These are phyloP conservation scores for Recurvomyces mirabilis DNA, from an alignment of 495 filamentous ascomycete genomes.

Conservation along the genomic window DNA sequence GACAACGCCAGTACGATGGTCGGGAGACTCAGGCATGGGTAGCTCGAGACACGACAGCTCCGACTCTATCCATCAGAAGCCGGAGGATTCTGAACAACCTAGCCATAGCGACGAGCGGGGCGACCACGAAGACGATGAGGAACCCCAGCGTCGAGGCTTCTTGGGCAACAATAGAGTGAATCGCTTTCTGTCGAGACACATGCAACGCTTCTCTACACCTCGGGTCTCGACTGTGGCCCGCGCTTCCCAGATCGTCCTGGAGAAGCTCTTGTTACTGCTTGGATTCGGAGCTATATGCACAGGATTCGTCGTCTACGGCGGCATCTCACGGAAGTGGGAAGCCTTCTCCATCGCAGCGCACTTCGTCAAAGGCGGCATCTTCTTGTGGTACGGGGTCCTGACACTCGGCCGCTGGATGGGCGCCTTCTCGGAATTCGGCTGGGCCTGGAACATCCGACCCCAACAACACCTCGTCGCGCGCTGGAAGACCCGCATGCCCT, in stretches of 20 bases:
- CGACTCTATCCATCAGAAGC: slow-evolving; percentile 43
- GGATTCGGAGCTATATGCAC: slow-evolving; percentile 54
- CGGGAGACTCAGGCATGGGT: slow-evolving; percentile 69
- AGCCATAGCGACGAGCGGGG: slow-evolving; percentile 39
- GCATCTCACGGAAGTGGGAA: slow-evolving; percentile 50
- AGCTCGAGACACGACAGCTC: slow-evolving; percentile 39
- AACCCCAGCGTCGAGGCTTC: slow-evolving; percentile 35
- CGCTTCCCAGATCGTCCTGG: slow-evolving; percentile 48
- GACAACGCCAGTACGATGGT: slow-evolving; percentile 52
- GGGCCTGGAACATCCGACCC: slow-evolving; percentile 90
- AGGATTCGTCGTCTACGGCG: slow-evolving; percentile 58
- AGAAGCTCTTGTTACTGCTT: slow-evolving; percentile 51
- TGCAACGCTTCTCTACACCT: slow-evolving; percentile 48
- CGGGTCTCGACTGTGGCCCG: slow-evolving; percentile 47
- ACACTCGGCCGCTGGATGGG: slow-evolving; percentile 86
- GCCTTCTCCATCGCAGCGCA: slow-evolving; percentile 86
- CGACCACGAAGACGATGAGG: slow-evolving; percentile 30
- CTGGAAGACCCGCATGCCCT: slow-evolving; percentile 55
- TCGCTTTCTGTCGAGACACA: slow-evolving; percentile 33
- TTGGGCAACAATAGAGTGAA: slow-evolving; percentile 38
- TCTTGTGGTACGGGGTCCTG: slow-evolving; percentile 86
- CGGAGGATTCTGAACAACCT: slow-evolving; percentile 34
- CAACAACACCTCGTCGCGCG: slow-evolving; percentile 43
- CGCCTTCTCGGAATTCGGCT: slow-evolving; percentile 81
- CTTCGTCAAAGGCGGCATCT: slow-evolving; percentile 94